Evolutionary conservation across 768 basidiomycete genomes (phyloP).

Genomic region (Serendipita vermifera): DNA sequence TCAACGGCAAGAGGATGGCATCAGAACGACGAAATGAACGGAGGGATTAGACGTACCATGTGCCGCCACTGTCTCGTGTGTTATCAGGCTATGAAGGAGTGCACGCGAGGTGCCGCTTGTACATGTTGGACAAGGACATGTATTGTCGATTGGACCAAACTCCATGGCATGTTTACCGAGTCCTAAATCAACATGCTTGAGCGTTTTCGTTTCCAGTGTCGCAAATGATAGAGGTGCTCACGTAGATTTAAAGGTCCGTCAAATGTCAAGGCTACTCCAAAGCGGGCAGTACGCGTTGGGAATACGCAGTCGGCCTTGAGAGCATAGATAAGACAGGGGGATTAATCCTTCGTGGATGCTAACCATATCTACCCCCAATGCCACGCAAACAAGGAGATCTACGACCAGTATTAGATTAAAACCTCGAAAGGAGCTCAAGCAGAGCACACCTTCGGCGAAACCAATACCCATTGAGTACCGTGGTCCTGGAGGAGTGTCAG

Average conservation of each 20-base stretch:
- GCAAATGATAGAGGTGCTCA: conserved; percentile 23
- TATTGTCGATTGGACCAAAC: conserved; percentile 56
- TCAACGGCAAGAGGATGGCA: conserved; percentile 9
- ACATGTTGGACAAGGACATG: conserved; percentile 84
- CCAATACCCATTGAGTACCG: conserved; percentile 90
- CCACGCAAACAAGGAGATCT: conserved; percentile 85
- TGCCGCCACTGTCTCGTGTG: conserved; percentile 74
- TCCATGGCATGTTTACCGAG: conserved; percentile 59
- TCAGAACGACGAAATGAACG: not conserved
- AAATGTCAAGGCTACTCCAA: conserved; percentile 78
- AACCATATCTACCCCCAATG: conserved; percentile 92
- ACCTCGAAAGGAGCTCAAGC: not conserved
- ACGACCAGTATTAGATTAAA: not conserved
- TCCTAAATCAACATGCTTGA: conserved; percentile 33
- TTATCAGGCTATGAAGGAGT: conserved; percentile 58
- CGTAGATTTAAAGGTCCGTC: conserved; percentile 73
- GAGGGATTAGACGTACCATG: conserved; percentile 41
- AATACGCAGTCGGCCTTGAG: conserved; percentile 82
- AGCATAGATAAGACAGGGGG: not conserved
- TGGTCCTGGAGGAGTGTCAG: conserved; percentile 40
- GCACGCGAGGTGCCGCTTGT: conserved; percentile 51
- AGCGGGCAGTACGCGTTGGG: conserved; percentile 82
- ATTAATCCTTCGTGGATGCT: no score
- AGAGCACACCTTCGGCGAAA: conserved; percentile 64
- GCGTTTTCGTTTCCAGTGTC: not conserved